Evolutionary conservation across 2,329 filamentous ascomycete species (phyloP).

Genomic region (Endoconidiophora laricicola): DNA sequence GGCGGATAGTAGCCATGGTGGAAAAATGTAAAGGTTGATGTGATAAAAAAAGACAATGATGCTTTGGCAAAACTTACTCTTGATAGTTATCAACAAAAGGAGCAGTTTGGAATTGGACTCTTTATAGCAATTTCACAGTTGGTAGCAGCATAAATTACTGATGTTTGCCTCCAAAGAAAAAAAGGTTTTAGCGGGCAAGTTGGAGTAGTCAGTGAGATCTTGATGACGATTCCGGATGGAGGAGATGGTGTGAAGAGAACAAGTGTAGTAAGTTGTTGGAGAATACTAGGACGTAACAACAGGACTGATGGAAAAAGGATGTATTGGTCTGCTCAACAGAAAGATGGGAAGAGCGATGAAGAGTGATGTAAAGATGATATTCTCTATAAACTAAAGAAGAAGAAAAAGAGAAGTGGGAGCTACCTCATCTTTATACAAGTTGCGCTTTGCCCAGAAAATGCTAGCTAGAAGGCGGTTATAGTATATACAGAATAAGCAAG

Average conservation of each 20-base stretch:
- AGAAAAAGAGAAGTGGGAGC: background rate
- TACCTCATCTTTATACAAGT: constrained; percentile 11
- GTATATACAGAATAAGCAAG: background rate
- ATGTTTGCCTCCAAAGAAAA: background rate
- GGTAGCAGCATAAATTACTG: too few species aligned
- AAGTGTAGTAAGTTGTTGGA: background rate
- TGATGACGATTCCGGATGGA: too few species aligned
- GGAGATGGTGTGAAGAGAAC: background rate
- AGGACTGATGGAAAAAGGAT: background rate
- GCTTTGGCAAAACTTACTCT: background rate
- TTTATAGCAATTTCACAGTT: too few species aligned
- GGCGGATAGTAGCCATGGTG: constrained; percentile 1
- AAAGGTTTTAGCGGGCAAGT: background rate
- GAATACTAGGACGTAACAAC: background rate
- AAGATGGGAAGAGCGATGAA: constrained; percentile 1
- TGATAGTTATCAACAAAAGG: background rate
- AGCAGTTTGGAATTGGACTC: too few species aligned
- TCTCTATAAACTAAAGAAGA: background rate
- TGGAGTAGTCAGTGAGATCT: background rate
- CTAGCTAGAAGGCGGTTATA: too few species aligned
- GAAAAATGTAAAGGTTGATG: background rate
- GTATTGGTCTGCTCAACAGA: background rate
- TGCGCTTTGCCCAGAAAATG: too few species aligned
- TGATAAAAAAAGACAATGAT: background rate
- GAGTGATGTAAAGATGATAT: background rate